Evolutionary conservation across 1,284 basidiomycete genomes (phyloP), one percentile per base, ranked within the genome.

Genomic region (Coriolopsis trogii): DNA sequence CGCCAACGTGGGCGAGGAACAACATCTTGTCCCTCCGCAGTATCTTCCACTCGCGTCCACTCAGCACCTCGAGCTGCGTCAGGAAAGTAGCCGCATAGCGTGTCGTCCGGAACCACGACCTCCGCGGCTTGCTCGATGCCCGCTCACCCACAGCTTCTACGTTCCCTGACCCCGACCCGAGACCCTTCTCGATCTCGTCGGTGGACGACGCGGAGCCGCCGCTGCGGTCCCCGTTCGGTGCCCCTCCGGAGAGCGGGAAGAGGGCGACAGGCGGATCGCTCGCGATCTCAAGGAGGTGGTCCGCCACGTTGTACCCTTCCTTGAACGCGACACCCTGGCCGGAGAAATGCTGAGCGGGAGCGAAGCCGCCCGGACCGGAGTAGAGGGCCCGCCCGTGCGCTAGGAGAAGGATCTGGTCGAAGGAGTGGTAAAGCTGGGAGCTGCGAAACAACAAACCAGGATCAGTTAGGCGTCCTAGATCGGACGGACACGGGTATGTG

Each of bases 211-310:
- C 43, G 6, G 44, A 41, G 4, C 37, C 46, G 30, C 46, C 51
- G 33, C n/a, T 51, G n/a, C 34, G 46, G 8, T 37, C 26, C 16
- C 34, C 40, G 41, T 37, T 36, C 13, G n/a, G n/a, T n/a, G n/a
- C n/a, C n/a, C n/a, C n/a, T n/a, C n/a, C n/a, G n/a, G 38, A 49
- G 38, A 30, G 53, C 25, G 58, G 62, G 66, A 80, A 79, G 1
- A 83, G 64, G 24, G 64, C 69, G 5, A 76, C 70, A 9, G 79
- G 76, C 24, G 81, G 75, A 39, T 84, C 83, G 60, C 82, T 89
- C 0, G 93, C 91, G 41, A 95, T 78, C 58, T 95, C 93, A 12
- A 96, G 77, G 13, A 95, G 78, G 64, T 93, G 89, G 67, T 97
- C 93, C 0, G 93, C 93, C 15, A 95, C 80, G 60, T 95, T 96